Evolutionary conservation across 306 rosid genomes (phyloP), one percentile per base, ranked within the genome.

Genomic region (Astragalus glycyphyllos): DNA sequence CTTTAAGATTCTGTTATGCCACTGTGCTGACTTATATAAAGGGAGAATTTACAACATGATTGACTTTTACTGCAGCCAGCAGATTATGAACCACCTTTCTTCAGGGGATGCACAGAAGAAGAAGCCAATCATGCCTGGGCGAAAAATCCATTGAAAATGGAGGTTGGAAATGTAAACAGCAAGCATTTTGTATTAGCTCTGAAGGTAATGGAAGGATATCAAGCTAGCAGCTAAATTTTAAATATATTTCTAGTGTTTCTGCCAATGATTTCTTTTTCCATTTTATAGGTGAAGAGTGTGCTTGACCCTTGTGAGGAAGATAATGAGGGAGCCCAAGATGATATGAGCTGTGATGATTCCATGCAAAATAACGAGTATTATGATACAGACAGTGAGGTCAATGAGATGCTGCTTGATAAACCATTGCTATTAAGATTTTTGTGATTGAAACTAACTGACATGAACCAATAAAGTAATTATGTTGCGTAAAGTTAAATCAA

Each of bases 31-130:
- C 16, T 49, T 35, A 34, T 50, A 59, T 9, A 11, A 42, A 42
- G 63, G 13, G 48, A 0, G 12, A 32, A 4, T 46, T 82, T 13
- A 56, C 16, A 50, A 11, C 46, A 17, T 16, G 50, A 11, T 54
- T 69, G 50, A 80, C 57, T 81, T 42, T 29, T 58, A 37, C 58
- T 89, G 92, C 96, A 91, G 99, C 99, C 96, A 53, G 83, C 62
- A 10, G 96, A 94, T 74, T 94, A 94, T 62, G 96, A 94, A 79
- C 99, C 99, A 79, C 99, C 99, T 37, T 91, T 95, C 85, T 95
- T 91, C 89, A 85, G 87, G 77, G 71, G 89, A 63, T 95, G 91
- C 83, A 10, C 84, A 65, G 96, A 86, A 72, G 96, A 85, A 61
- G 97, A 89, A 86, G 91, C 89, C 57, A 74, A 60, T 48, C 84